Conservation (phyloP, 148 eudicot species). For the Chenopodium album region DNA sequence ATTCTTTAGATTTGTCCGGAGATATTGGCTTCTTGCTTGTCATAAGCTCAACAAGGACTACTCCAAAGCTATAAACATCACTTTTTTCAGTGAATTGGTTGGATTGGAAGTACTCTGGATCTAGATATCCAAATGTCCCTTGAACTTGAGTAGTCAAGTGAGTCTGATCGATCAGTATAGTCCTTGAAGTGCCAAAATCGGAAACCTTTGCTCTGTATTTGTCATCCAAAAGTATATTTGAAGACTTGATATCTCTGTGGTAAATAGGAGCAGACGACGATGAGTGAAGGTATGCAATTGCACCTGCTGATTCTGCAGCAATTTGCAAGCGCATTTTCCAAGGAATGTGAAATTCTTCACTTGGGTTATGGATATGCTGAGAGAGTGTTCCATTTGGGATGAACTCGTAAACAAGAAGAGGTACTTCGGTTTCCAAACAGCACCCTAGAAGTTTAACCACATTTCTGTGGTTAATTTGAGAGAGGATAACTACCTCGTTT, state of each 20-base stretch:
- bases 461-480: slow-evolving; percentile 30
- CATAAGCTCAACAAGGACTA: slow-evolving; percentile 32
- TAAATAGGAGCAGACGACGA: slow-evolving; percentile 22
- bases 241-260: slow-evolving; percentile 30
- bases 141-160: slow-evolving; percentile 29
- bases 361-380: slow-evolving; percentile 27
- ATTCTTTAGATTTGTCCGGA: slow-evolving; percentile 3
- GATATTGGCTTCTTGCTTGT: slow-evolving; percentile 19
- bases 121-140: slow-evolving; percentile 35
- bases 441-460: slow-evolving; percentile 29
- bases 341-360: slow-evolving; percentile 16
- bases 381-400: slow-evolving; percentile 19
- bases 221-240: slow-evolving; percentile 29
- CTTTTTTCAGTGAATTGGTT: slow-evolving; percentile 26
- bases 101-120: slow-evolving; percentile 28
- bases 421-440: slow-evolving; percentile 27
- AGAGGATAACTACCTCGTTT: slow-evolving; percentile 29
- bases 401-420: slow-evolving; percentile 4
- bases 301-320: slow-evolving; percentile 23
- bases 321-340: slow-evolving; percentile 29
- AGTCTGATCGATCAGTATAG: slow-evolving; percentile 23
- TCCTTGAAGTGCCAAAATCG: slow-evolving; percentile 30
- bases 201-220: slow-evolving; percentile 30
- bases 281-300: slow-evolving; percentile 24
- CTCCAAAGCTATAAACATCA: slow-evolving; percentile 35